A percentile compares a stretch with the other conserved stretches of the same genome.
phyloP scores from a whole-genome alignment of 129 eudicot species.

The Solidago caesia region DNA sequence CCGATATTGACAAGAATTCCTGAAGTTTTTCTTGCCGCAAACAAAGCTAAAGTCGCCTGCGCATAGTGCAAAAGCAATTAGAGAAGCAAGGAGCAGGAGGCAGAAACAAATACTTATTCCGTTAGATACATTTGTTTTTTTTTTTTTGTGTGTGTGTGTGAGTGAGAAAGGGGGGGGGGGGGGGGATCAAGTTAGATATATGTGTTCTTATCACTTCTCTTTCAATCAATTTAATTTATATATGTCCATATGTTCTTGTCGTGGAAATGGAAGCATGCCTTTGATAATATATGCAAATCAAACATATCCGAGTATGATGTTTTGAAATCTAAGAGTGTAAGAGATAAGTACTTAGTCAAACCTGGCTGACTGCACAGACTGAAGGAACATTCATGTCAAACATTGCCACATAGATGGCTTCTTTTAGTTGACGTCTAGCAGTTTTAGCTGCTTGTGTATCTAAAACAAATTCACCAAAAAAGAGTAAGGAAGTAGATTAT shows the following conservation, averaged over 20 bases:
- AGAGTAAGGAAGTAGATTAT: background rate
- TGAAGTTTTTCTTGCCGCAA: constrained; percentile 84
- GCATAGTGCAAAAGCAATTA: constrained; percentile 32
- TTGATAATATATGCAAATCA: no score
- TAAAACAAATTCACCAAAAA: constrained; percentile 29
- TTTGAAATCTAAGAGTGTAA: constrained; percentile 3
- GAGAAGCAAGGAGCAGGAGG: constrained; percentile 10
- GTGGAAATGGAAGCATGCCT: no score
- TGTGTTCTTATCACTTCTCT: background rate
- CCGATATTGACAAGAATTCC: constrained; percentile 95
- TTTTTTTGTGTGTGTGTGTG: no score
- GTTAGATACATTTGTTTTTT: no score
- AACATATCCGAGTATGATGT: background rate
- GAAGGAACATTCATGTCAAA: constrained; percentile 98
- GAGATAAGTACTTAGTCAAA: constrained; percentile 20
- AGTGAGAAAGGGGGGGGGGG: no score
- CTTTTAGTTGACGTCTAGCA: constrained; percentile 76
- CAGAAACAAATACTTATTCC: background rate
- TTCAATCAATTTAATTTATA: background rate
- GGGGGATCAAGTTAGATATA: background rate
- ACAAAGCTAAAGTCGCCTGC: constrained; percentile 91
- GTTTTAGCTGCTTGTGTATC: constrained; percentile 80
- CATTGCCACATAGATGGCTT: constrained; percentile 65
- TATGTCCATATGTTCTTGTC: no score
- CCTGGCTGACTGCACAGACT: constrained; percentile 95